These are phyloP conservation scores for Achaetomium macrosporum DNA, from an alignment of 2,329 filamentous ascomycete genomes.

Conservation along the genomic window DNA sequence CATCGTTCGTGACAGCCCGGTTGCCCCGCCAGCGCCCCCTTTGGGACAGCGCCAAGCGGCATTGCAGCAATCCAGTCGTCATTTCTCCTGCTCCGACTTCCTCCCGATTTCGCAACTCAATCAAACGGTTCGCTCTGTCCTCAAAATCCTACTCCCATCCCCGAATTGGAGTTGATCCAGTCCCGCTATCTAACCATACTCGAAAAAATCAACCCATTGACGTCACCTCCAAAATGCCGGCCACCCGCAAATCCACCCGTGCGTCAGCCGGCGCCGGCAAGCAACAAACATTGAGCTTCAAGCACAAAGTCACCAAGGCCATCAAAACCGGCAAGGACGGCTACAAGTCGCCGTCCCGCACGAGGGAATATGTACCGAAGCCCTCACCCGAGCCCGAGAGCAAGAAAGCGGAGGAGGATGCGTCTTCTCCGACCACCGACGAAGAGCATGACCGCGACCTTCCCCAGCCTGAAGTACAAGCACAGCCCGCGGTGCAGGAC, in stretches of 20 bases:
- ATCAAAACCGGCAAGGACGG: constrained; percentile 38
- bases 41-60: background rate
- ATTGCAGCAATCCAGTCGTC: background rate
- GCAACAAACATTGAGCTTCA: constrained; percentile 54
- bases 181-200: background rate
- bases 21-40: constrained; percentile 46
- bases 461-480: constrained; percentile 1
- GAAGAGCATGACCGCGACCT: background rate
- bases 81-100: background rate
- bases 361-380: constrained; percentile 28
- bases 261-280: constrained; percentile 34
- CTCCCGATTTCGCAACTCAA: background rate
- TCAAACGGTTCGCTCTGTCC: background rate
- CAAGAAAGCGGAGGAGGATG: constrained; percentile 13
- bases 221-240: constrained; percentile 37
- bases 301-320: constrained; percentile 51
- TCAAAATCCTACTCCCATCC: background rate
- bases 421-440: background rate
- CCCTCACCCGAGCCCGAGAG: constrained; percentile 9
- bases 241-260: constrained; percentile 42
- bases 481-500: background rate
- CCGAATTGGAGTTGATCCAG: background rate
- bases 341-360: constrained; percentile 30
- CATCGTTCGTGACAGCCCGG: constrained; percentile 35
- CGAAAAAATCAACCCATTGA: constrained; percentile 8